Evolutionary conservation across 805 yeast species (phyloP).

Genomic region (Starmerella lactis-condensi): DNA sequence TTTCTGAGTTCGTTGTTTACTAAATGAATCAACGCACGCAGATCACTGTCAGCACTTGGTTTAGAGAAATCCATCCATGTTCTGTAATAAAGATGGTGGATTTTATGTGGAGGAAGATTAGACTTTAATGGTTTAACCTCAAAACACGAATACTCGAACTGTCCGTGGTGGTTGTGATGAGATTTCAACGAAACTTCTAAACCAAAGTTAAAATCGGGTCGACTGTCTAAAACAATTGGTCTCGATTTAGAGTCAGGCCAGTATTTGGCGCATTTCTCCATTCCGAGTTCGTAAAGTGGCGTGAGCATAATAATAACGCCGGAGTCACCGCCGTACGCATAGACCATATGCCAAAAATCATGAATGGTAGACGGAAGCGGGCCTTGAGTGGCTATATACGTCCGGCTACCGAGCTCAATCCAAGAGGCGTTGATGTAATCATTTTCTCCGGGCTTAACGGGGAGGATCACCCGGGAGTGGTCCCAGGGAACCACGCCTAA

Average conservation of each 20-base stretch:
- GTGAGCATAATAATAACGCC: conserved; percentile 56
- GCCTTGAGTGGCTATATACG: conserved; percentile 69
- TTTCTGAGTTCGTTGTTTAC: conserved; percentile 29
- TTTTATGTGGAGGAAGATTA: conserved; percentile 14
- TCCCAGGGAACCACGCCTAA: conserved; percentile 50
- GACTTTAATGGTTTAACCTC: conserved; percentile 12
- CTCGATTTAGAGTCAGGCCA: conserved; percentile 36
- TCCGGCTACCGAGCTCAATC: conserved; percentile 28
- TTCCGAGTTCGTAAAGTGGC: conserved; percentile 54
- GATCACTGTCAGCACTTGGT: conserved; percentile 25
- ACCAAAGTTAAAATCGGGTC: conserved; percentile 14
- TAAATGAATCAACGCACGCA: conserved; percentile 38
- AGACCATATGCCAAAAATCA: conserved; percentile 70
- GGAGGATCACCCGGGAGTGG: conserved; percentile 33
- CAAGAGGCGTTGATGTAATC: conserved; percentile 84
- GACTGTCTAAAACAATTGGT: conserved; percentile 6
- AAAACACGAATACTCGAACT: conserved; percentile 15
- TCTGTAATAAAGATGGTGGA: conserved; percentile 50
- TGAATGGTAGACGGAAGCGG: conserved; percentile 56
- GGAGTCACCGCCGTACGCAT: conserved; percentile 49
- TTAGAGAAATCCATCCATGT: conserved; percentile 77
- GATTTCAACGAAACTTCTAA: conserved; percentile 11
- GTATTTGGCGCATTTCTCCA: conserved; percentile 65
- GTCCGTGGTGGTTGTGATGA: conserved; percentile 11
- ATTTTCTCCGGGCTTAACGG: conserved; percentile 17